Evolutionary conservation across 148 eudicot genomes (phyloP).

Genomic region (Fagopyrum esculentum): DNA sequence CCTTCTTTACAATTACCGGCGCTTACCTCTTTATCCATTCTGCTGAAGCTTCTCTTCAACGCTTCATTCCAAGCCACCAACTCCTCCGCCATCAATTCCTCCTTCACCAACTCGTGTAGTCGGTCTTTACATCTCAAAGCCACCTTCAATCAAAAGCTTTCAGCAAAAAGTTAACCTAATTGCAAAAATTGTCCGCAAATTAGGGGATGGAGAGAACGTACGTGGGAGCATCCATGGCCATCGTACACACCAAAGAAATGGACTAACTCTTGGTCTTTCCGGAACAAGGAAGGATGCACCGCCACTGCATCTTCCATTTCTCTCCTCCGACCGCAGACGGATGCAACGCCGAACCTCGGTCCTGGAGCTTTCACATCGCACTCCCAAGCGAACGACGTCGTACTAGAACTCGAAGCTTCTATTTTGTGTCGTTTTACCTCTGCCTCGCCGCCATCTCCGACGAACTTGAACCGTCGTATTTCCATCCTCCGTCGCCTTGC

Average conservation of each 20-base stretch:
- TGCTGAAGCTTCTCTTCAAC: conserved; percentile 59
- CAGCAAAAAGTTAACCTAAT: neutral
- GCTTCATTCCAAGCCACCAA: conserved; percentile 32
- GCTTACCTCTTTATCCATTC: conserved; percentile 56
- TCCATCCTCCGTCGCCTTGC: conserved; percentile 56
- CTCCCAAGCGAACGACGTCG: conserved; percentile 19
- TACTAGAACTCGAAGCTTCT: conserved; percentile 12
- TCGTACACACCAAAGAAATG: conserved; percentile 44
- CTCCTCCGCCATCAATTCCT: conserved; percentile 25
- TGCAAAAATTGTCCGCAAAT: neutral
- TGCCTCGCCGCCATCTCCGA: conserved; percentile 15
- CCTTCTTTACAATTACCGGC: neutral
- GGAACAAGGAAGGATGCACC: conserved; percentile 31
- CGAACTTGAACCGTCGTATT: conserved; percentile 34
- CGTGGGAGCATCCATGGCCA: conserved; percentile 51
- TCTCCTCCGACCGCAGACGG: conserved; percentile 40
- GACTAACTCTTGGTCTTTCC: neutral
- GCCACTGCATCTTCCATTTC: conserved; percentile 51
- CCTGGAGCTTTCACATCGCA: conserved; percentile 13
- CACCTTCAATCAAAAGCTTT: conserved; percentile 21
- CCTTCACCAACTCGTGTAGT: conserved; percentile 35
- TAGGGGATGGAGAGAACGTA: neutral
- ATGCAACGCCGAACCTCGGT: conserved; percentile 40
- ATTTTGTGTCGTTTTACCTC: conserved; percentile 36
- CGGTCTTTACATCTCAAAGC: conserved; percentile 41